Base-by-base conservation (phyloP, 2,329 filamentous ascomycete genomes). In the Colletotrichum karsti region DNA sequence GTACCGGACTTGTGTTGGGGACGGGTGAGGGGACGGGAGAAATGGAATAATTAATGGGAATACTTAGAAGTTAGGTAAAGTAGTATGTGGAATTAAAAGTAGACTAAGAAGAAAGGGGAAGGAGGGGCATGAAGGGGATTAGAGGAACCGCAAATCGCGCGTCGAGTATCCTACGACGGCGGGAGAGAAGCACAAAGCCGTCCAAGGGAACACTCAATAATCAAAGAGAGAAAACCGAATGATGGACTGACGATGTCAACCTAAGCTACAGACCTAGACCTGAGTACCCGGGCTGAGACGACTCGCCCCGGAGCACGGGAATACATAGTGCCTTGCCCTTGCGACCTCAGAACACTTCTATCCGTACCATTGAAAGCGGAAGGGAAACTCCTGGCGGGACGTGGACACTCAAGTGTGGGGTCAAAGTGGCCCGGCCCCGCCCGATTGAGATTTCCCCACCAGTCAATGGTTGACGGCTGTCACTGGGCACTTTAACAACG, bases 401-500 rank as follows among this genome's bases (percentile, higher is more conserved):
- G 33, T 35, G 33, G 33, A 35, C 7, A 2, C n/a, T n/a, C n/a
- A n/a, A n/a, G 7, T 44, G 37, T 42, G 35, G 35, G 26, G 18
- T 22, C 18, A 18, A 44, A 30, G 30, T 46, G 46, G 22, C 20
- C 20, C 18, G 35, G 58, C 59, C 51, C 64, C 64, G 42, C 59
- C 51, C 22, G 35, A 67, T 53, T 67, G 59, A 37, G 42, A 57
- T 67, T 65, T 67, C 64, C 64, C 64, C 64, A 67, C 64, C 64
- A 67, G 59, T 67, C 42, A 63, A 13, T 63, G 64, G 59, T 46
- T 51, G 59, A 67, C 58, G 63, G 41, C 41, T 56, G 63, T 63
- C 57, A 35, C 24, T 61, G 63, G 48, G 48, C 46, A 62, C 37
- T 62, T 44, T 18, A 62, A 62, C 37, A 24, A 55, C 37, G 13